Evolutionary conservation across 129 eudicot genomes (phyloP).

Genomic region (Smallanthus sonchifolius): DNA sequence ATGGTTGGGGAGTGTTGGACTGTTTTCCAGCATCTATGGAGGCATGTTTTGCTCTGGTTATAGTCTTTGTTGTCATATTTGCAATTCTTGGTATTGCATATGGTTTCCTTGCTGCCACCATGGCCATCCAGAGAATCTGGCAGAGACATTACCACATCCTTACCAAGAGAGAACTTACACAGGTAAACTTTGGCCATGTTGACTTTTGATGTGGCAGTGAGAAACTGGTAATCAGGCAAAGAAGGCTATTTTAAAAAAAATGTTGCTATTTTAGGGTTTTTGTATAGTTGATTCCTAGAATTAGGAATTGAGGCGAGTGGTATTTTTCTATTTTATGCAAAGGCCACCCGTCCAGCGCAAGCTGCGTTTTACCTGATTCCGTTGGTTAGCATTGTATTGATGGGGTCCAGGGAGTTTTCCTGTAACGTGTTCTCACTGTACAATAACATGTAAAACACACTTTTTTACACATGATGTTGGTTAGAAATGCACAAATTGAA

Average conservation of each 20-base stretch:
- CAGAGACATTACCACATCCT: constrained; percentile 96
- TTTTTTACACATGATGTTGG: not conserved
- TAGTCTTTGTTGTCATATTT: constrained; percentile 69
- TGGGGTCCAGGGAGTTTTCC: not conserved
- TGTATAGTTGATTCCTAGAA: not conserved
- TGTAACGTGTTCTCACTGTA: not conserved
- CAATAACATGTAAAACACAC: not conserved
- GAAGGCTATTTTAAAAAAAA: not conserved
- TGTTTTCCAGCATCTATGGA: constrained; percentile 85
- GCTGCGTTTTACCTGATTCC: too few species aligned
- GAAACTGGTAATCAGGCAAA: not conserved
- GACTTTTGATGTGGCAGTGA: not conserved
- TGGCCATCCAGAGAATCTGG: constrained; percentile 90
- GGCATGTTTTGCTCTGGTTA: constrained; percentile 66
- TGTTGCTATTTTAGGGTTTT: not conserved
- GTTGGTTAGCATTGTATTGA: not conserved
- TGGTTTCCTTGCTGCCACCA: constrained; percentile 85
- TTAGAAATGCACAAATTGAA: not conserved
- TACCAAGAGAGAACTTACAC: constrained; percentile 83
- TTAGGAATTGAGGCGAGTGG: not conserved
- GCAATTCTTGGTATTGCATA: constrained; percentile 88
- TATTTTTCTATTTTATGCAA: not conserved
- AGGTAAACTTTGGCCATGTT: constrained; percentile 41
- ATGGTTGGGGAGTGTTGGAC: constrained; percentile 85
- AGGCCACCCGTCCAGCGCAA: too few species aligned